Evolutionary conservation across 306 rosid species (phyloP), one percentile per base, ranked within the genome.

Genomic region (Vigna radiata): DNA sequence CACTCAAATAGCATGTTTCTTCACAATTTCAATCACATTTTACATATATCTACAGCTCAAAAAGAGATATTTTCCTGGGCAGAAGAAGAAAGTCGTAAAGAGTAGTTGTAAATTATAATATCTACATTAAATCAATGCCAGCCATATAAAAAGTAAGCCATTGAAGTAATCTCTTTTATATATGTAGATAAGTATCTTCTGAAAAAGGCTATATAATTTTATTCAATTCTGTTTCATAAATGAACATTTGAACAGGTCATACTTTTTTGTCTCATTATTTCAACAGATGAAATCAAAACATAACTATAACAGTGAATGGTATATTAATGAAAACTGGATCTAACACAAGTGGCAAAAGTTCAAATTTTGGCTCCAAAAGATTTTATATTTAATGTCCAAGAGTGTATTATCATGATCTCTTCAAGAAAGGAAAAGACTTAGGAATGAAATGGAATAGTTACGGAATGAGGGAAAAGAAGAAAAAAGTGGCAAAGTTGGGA

Each of bases 401-500:
- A 50, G 23, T 12, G 17, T 3, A 7, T n/a, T 0, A 6, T 43
- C 14, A 10, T n/a, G n/a, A 37, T 29, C 46, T 46, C 25, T 60
- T 23, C 13, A 33, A 33, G 8, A 70, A 59, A 37, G 54, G 13
- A 59, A 68, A 69, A 59, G 19, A 15, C 4, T 27, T 29, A 39
- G 46, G 13, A 5, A 19, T n/a, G 3, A 60, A 2, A 52, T 46
- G 5, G 47, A 15, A 75, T 39, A 8, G 41, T 53, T 59, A 74
- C 67, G 15, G 8, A 15, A 72, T 36, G 3, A 29, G 4, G 4
- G 4, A 3, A 29, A 29, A 29, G 4, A 29, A 29, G 27, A 29
- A 3, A 29, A 29, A 3, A 4, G 75, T 59, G 74, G 78, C 44
- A 76, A 66, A 79, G 17, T 70, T 71, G 80, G 52, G 73, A 17